Evolutionary conservation across 805 yeast species (phyloP).

Genomic region (Phaffomyces opuntiae): DNA sequence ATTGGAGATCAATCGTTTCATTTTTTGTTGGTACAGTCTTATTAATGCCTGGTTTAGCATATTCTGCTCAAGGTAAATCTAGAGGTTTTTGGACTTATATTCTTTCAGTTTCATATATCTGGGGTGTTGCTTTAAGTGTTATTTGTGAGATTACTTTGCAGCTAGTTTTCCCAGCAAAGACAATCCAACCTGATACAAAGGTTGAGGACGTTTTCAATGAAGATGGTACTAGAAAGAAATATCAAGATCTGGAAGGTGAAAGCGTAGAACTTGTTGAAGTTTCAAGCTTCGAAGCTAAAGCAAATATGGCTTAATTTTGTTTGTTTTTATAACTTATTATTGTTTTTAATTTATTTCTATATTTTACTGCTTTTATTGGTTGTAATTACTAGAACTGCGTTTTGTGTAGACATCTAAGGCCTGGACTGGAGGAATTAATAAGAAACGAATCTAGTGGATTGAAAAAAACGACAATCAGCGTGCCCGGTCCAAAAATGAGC

Average conservation of each 20-base stretch:
- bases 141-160: slow-evolving; percentile 3
- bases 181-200: slow-evolving; percentile 9
- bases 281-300: not conserved
- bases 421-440: no score
- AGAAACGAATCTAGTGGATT: no score
- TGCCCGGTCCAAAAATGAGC: not conserved
- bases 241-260: not conserved
- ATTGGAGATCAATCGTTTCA: slow-evolving; percentile 22
- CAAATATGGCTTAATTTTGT: not conserved
- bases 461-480: not conserved
- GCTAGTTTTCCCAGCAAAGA: slow-evolving; percentile 11
- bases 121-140: slow-evolving; percentile 13
- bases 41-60: slow-evolving; percentile 22
- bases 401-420: no score
- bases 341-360: no score
- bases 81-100: slow-evolving; percentile 17
- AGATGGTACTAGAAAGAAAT: slow-evolving; percentile 9
- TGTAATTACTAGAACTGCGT: no score
- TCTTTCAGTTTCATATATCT: slow-evolving; percentile 13
- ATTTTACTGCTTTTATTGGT: not conserved
- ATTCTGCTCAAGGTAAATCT: slow-evolving; percentile 3
- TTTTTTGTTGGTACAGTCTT: slow-evolving; percentile 17
- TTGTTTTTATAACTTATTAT: not conserved
- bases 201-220: slow-evolving; percentile 16
- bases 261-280: not conserved